A percentile compares a stretch with the other conserved stretches of the same genome.
These are phyloP conservation scores for Calonectria hongkongensis DNA, from an alignment of 2,329 filamentous ascomycete genomes.

Conservation along the genomic window DNA sequence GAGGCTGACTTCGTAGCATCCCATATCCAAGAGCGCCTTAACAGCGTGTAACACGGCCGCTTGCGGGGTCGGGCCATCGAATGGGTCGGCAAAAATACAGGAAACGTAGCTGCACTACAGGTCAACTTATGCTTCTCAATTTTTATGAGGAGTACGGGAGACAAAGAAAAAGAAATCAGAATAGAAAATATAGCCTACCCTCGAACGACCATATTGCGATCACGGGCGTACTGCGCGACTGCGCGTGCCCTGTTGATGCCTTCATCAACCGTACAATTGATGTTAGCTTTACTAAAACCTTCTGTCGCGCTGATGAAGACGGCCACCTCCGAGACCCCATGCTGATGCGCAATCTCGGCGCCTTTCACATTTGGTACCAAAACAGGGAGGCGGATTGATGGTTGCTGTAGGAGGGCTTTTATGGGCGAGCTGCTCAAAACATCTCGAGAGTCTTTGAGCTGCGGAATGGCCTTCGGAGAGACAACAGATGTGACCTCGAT, in stretches of 20 bases:
- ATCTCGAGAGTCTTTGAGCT: slow-evolving; percentile 75
- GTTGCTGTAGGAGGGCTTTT: slow-evolving; percentile 26
- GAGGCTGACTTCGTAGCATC: slow-evolving; percentile 80
- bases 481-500: slow-evolving; percentile 83
- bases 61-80: slow-evolving; percentile 57
- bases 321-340: slow-evolving; percentile 59
- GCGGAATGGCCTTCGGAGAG: slow-evolving; percentile 80
- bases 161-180: neutral
- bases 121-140: neutral
- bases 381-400: slow-evolving; percentile 42
- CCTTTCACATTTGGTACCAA: slow-evolving; percentile 74
- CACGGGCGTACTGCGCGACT: slow-evolving; percentile 66
- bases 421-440: slow-evolving; percentile 61
- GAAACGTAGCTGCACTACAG: slow-evolving; percentile 66
- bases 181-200: slow-evolving; percentile 56
- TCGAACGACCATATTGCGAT: slow-evolving; percentile 67
- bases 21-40: slow-evolving; percentile 73
- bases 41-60: slow-evolving; percentile 60
- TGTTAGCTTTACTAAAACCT: slow-evolving; percentile 74
- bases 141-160: no score
- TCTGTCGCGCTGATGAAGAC: slow-evolving; percentile 78
- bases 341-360: slow-evolving; percentile 63
- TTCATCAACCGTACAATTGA: slow-evolving; percentile 75
- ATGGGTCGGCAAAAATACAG: slow-evolving; percentile 74
- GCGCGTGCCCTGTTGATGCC: slow-evolving; percentile 69